Conservation (phyloP, 331 rosid species). For the Spiraea crenata region DNA sequence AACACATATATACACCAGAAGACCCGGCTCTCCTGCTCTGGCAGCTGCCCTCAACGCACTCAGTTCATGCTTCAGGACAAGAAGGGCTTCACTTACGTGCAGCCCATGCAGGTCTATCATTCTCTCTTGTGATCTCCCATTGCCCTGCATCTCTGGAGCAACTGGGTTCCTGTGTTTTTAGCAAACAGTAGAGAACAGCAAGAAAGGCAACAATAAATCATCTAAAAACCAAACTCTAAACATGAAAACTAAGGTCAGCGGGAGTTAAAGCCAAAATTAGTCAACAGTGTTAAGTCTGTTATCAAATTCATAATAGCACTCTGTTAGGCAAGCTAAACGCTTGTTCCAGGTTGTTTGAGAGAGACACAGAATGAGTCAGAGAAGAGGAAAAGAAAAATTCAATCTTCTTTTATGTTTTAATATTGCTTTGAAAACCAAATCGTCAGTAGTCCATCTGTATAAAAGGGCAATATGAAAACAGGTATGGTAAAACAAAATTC, state of each 20-base stretch:
- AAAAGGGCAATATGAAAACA: neutral
- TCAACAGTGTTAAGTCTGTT: neutral
- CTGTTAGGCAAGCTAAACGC: neutral
- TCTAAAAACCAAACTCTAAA: neutral
- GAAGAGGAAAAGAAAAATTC: neutral
- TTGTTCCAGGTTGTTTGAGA: conserved; percentile 5
- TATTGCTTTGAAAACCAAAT: neutral
- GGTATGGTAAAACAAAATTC: neutral
- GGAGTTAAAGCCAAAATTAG: neutral
- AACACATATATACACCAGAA: conserved; percentile 81
- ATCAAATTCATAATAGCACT: neutral
- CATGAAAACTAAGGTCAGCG: neutral
- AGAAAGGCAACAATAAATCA: conserved; percentile 11
- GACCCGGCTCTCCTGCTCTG: conserved; percentile 67
- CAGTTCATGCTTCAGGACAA: conserved; percentile 78
- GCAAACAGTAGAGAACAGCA: conserved; percentile 24
- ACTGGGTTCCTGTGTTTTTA: conserved; percentile 65
- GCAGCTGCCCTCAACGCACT: conserved; percentile 73
- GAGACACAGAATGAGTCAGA: neutral
- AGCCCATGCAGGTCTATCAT: conserved; percentile 96
- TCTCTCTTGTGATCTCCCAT: conserved; percentile 82
- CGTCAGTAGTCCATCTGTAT: neutral
- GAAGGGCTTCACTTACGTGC: conserved; percentile 86
- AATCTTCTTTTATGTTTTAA: neutral
- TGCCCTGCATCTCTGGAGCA: conserved; percentile 60